Evolutionary conservation across 1,139 yeast genomes (phyloP).

Genomic region (Geotrichum citri-aurantii): DNA sequence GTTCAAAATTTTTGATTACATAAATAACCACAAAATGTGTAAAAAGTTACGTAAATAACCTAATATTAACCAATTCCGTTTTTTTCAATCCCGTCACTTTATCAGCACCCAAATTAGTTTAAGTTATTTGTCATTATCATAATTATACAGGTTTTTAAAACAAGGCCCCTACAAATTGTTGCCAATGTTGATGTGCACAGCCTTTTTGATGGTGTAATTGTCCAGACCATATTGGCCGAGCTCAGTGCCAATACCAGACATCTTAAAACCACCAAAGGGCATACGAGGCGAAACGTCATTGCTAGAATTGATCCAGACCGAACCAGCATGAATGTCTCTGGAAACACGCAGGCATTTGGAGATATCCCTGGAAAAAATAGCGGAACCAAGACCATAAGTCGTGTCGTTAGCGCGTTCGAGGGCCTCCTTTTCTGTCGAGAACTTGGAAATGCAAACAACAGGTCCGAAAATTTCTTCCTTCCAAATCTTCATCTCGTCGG

Average conservation of each 20-base stretch:
- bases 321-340: slow-evolving; percentile 63
- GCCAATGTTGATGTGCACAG: slow-evolving; percentile 52
- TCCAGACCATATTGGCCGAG: slow-evolving; percentile 77
- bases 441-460: slow-evolving; percentile 67
- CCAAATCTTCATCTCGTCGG: slow-evolving; percentile 56
- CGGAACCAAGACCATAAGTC: slow-evolving; percentile 76
- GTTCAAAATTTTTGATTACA: too few relatives aligned
- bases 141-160: not conserved
- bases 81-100: too few relatives aligned
- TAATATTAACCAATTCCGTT: too few relatives aligned
- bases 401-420: slow-evolving; percentile 73
- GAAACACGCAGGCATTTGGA: slow-evolving; percentile 55
- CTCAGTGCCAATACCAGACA: slow-evolving; percentile 85
- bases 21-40: too few relatives aligned
- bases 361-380: slow-evolving; percentile 62
- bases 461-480: slow-evolving; percentile 82
- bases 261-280: slow-evolving; percentile 81
- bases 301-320: slow-evolving; percentile 77
- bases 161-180: slow-evolving; percentile 19
- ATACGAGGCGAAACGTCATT: slow-evolving; percentile 70
- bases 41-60: too few relatives aligned
- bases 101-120: too few relatives aligned
- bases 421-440: slow-evolving; percentile 65
- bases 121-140: not conserved
- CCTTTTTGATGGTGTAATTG: slow-evolving; percentile 73